Evolutionary conservation across 2,329 filamentous ascomycete genomes (phyloP).

Genomic region (Ceratocystiopsis minuta): DNA sequence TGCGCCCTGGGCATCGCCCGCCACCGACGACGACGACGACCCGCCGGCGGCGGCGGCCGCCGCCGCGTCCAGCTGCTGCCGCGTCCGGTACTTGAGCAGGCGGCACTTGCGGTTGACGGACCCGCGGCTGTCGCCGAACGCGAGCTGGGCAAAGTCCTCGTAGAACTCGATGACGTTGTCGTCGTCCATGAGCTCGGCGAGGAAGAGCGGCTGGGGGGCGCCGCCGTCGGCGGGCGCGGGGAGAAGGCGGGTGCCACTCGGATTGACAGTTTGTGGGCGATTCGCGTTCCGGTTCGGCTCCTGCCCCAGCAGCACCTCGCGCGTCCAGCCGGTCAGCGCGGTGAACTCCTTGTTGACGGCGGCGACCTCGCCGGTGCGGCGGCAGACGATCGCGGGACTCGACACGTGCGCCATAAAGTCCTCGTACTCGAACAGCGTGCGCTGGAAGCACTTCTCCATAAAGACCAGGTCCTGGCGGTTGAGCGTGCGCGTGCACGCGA

Average conservation of each 20-base stretch:
- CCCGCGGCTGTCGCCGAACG: conserved; percentile 79
- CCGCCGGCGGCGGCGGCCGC: conserved; percentile 3
- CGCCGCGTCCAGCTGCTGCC: conserved; percentile 31
- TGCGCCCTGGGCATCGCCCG: conserved; percentile 14
- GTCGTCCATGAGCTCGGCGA: conserved; percentile 84
- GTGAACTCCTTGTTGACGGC: conserved; percentile 93
- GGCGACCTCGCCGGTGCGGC: conserved; percentile 85
- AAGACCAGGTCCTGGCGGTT: conserved; percentile 82
- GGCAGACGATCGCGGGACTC: conserved; percentile 79
- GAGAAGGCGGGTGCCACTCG: conserved; percentile 24
- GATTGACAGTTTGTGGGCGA: no score
- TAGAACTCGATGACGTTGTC: conserved; percentile 90
- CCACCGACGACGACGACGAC: background rate
- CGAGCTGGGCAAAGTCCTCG: conserved; percentile 82
- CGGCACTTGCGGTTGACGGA: conserved; percentile 71
- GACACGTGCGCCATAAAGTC: conserved; percentile 78
- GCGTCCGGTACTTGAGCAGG: conserved; percentile 75
- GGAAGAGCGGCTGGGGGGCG: conserved; percentile 62
- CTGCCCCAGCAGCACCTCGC: conserved; percentile 73
- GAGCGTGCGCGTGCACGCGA: conserved; percentile 77
- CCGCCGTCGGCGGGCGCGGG: conserved; percentile 22
- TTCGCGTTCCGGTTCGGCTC: conserved; percentile 80
- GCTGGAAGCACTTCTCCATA: conserved; percentile 94
- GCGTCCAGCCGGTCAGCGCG: conserved; percentile 88
- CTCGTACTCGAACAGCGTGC: conserved; percentile 82